A percentile compares a stretch with the other conserved stretches of the same genome.
Conservation (phyloP, 1,284 basidiomycete genomes). For the Violaceomyces palustris region DNA sequence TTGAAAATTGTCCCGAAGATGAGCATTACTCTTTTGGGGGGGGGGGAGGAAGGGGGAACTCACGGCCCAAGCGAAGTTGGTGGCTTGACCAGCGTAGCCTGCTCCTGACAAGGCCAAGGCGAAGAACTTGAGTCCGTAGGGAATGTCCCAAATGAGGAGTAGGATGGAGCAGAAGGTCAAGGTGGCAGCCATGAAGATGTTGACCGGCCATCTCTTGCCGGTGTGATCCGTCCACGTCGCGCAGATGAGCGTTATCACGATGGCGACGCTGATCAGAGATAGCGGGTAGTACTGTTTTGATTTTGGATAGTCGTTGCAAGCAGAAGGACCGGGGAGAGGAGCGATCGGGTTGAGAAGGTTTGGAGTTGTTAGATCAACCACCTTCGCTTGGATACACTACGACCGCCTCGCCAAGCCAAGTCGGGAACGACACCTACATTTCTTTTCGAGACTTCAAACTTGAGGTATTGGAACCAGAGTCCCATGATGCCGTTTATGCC, state of each 20-base stretch:
- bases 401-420: neutral
- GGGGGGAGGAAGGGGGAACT: too few relatives aligned
- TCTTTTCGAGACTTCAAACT: constrained; percentile 3
- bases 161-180: constrained; percentile 21
- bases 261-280: constrained; percentile 24
- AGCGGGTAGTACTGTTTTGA: constrained; percentile 34
- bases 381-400: neutral
- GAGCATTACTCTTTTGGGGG: too few relatives aligned
- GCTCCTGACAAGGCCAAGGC: constrained; percentile 41
- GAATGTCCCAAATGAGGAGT: constrained; percentile 34
- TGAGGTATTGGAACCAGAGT: constrained; percentile 64
- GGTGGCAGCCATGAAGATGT: constrained; percentile 22
- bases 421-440: neutral
- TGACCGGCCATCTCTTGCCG: constrained; percentile 18
- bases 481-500: constrained; percentile 71
- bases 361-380: too few relatives aligned
- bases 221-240: constrained; percentile 24
- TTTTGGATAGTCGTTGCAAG: constrained; percentile 2
- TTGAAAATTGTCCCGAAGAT: too few relatives aligned
- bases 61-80: constrained; percentile 51
- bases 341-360: neutral
- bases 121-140: constrained; percentile 33
- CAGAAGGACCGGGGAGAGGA: too few relatives aligned
- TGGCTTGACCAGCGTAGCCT: constrained; percentile 44
- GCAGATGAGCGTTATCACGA: constrained; percentile 19